Percentiles rank a stretch among this genome's conserved stretches.
Conservation (phyloP, 2,329 filamentous ascomycete genomes). For the Cladosporium sp. region DNA sequence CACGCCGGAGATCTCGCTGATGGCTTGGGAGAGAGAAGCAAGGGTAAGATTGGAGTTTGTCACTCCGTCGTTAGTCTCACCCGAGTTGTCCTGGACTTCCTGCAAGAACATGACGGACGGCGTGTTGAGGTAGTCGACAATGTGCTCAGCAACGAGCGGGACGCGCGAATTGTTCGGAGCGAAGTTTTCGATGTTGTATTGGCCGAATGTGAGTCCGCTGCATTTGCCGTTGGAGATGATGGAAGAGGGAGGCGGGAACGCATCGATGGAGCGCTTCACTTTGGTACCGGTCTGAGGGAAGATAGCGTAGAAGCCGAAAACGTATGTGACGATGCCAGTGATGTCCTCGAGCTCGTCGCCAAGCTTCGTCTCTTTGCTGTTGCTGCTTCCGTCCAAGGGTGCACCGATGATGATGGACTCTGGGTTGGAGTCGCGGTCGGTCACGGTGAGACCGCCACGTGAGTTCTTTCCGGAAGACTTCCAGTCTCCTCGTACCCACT, state of each 20-base stretch:
- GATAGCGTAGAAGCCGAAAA: constrained; percentile 69
- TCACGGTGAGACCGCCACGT: constrained; percentile 65
- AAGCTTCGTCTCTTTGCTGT: constrained; percentile 60
- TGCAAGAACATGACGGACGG: constrained; percentile 69
- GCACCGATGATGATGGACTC: constrained; percentile 66
- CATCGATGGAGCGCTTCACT: constrained; percentile 41
- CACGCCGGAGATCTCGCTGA: constrained; percentile 51
- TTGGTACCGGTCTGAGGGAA: constrained; percentile 61
- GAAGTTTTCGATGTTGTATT: constrained; percentile 56
- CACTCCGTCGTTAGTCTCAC: constrained; percentile 60
- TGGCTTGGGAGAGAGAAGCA: constrained; percentile 54
- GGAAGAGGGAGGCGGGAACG: constrained; percentile 51
- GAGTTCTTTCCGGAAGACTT: constrained; percentile 61
- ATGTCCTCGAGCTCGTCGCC: constrained; percentile 66
- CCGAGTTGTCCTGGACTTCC: constrained; percentile 69
- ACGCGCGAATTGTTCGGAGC: constrained; percentile 57
- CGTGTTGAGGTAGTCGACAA: constrained; percentile 62
- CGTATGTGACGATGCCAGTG: constrained; percentile 66
- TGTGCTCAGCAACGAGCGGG: constrained; percentile 61
- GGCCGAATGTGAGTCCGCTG: constrained; percentile 60
- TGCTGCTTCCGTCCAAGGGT: constrained; percentile 65
- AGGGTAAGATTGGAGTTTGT: constrained; percentile 61
- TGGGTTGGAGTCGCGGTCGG: constrained; percentile 65
- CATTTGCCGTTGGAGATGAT: constrained; percentile 59
- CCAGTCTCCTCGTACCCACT: constrained; percentile 58